phyloP scores from a whole-genome alignment of 176 grass and related monocot species.

The Dendrocalamus sinicus region DNA sequence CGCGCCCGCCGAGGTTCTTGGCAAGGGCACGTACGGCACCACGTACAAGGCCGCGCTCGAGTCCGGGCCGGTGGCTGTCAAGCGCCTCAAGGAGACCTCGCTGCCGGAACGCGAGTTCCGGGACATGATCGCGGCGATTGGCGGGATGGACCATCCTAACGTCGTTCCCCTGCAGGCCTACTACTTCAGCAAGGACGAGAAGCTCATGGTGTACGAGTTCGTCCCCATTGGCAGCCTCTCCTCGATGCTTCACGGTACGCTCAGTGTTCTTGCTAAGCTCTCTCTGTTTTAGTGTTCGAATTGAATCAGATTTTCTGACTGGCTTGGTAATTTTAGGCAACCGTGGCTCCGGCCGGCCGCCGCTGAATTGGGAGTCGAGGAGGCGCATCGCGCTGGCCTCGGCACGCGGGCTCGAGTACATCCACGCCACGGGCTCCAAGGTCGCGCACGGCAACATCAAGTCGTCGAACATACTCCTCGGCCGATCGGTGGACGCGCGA shows the following conservation, averaged over 20 bases:
- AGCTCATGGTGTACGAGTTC: constrained; percentile 77
- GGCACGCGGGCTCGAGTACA: constrained; percentile 74
- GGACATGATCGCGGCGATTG: constrained; percentile 65
- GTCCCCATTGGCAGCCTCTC: constrained; percentile 76
- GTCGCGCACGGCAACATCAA: constrained; percentile 76
- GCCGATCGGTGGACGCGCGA: constrained; percentile 58
- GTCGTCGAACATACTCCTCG: constrained; percentile 75
- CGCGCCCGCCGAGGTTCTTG: constrained; percentile 83
- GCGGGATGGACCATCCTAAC: constrained; percentile 72
- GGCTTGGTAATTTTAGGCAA: constrained; percentile 42
- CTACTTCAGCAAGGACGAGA: constrained; percentile 88
- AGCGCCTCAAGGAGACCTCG: constrained; percentile 73
- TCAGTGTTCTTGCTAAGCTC: background rate
- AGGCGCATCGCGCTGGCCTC: constrained; percentile 64
- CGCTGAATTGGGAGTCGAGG: constrained; percentile 66
- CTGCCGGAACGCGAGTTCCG: constrained; percentile 74
- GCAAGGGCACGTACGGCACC: constrained; percentile 82
- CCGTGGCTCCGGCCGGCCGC: constrained; percentile 60
- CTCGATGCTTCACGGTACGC: constrained; percentile 75
- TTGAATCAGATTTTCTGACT: background rate
- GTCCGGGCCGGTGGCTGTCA: constrained; percentile 57
- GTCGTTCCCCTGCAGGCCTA: constrained; percentile 70
- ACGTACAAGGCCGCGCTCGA: constrained; percentile 85
- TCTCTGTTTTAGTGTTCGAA: background rate
- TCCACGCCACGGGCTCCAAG: constrained; percentile 70